Evolutionary conservation across 768 basidiomycete species (phyloP).

Genomic region (Polyporus arcularius): DNA sequence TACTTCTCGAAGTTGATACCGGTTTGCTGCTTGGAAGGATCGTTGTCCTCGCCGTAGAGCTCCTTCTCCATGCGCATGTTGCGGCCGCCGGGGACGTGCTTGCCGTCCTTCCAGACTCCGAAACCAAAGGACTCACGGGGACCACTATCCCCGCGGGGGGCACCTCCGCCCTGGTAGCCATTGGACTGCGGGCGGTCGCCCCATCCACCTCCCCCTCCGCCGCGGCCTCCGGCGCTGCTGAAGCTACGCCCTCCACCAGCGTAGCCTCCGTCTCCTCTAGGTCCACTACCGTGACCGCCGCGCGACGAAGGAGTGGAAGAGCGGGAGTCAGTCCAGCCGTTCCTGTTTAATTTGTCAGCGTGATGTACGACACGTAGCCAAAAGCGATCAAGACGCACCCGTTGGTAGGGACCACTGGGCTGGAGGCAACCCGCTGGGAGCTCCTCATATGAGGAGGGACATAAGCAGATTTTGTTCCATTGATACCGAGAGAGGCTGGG

Average conservation of each 20-base stretch:
- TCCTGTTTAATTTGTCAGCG: conserved; percentile 40
- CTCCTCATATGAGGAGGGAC: conserved; percentile 88
- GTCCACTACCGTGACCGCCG: conserved; percentile 39
- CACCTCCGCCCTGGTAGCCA: conserved; percentile 15
- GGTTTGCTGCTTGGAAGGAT: conserved; percentile 87
- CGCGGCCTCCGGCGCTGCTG: conserved; percentile 39
- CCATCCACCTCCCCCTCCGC: conserved; percentile 41
- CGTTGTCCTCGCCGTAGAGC: conserved; percentile 86
- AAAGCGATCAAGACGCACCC: conserved; percentile 45
- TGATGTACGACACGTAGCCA: conserved; percentile 20
- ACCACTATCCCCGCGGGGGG: conserved; percentile 33
- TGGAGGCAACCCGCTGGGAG: conserved; percentile 81
- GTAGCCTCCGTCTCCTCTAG: conserved; percentile 37
- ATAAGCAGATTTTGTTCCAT: conserved; percentile 72
- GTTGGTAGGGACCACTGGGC: conserved; percentile 42
- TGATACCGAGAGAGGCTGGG: conserved; percentile 75
- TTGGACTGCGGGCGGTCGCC: conserved; percentile 30
- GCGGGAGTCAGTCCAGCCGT: conserved; percentile 77
- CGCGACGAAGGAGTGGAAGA: conserved; percentile 57
- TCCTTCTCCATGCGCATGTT: conserved; percentile 94
- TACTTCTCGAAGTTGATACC: conserved; percentile 99
- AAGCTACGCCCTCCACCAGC: conserved; percentile 37
- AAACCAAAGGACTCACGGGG: conserved; percentile 57
- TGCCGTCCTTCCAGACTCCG: conserved; percentile 88
- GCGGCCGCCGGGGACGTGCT: conserved; percentile 79